Evolutionary conservation across 495 filamentous ascomycete genomes (phyloP).

Genomic region (Penicillium egyptiacum): DNA sequence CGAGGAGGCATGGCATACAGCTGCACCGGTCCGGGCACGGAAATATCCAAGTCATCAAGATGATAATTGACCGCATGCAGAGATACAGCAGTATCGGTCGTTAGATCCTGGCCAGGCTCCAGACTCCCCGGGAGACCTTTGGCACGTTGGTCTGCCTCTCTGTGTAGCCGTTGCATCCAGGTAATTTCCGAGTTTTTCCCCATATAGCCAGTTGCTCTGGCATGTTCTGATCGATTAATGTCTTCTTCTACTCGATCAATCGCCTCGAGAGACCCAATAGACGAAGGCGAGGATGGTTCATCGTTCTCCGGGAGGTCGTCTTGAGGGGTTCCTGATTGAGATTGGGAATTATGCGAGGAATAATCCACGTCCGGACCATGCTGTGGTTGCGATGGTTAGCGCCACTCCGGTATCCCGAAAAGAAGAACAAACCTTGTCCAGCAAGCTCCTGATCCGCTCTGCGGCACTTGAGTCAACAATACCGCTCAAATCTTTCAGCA

Average conservation of each 20-base stretch:
- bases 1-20: slow-evolving; percentile 55
- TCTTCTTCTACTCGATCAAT: slow-evolving; percentile 64
- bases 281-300: slow-evolving; percentile 40
- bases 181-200: slow-evolving; percentile 65
- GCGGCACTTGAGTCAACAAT: slow-evolving; percentile 35
- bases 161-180: slow-evolving; percentile 57
- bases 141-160: slow-evolving; percentile 38
- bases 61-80: slow-evolving; percentile 56
- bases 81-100: slow-evolving; percentile 28
- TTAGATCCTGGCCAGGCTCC: slow-evolving; percentile 32
- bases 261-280: slow-evolving; percentile 60
- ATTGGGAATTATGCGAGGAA: slow-evolving; percentile 32
- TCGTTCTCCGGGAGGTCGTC: slow-evolving; percentile 31
- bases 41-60: slow-evolving; percentile 57
- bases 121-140: slow-evolving; percentile 33
- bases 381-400: slow-evolving; percentile 8
- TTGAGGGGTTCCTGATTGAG: slow-evolving; percentile 35
- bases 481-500: slow-evolving; percentile 42
- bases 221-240: slow-evolving; percentile 49
- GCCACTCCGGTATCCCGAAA: background rate
- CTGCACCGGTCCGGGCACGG: slow-evolving; percentile 48
- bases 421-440: slow-evolving; percentile 41
- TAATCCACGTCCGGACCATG: slow-evolving; percentile 27
- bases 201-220: slow-evolving; percentile 60
- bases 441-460: slow-evolving; percentile 38